Evolutionary conservation across 805 yeast species (phyloP).

Genomic region (Candida arabinofermentans): DNA sequence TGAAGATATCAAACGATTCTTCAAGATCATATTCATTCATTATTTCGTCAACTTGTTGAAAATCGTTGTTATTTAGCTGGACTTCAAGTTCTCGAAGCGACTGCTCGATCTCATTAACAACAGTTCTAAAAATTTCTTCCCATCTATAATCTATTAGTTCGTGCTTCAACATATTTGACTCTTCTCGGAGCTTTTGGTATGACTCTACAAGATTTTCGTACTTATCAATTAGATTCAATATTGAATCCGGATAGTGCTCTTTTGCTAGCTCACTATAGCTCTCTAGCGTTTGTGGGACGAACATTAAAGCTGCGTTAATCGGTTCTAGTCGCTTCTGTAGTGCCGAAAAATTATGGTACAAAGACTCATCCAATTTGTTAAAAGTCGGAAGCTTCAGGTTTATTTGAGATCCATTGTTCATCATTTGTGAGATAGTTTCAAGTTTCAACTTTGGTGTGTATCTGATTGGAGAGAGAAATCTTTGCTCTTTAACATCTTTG

Average conservation of each 20-base stretch:
- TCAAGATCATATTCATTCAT: constrained; percentile 3
- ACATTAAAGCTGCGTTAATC: constrained; percentile 46
- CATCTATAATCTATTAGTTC: constrained; percentile 53
- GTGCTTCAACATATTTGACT: constrained; percentile 37
- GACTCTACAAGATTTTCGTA: constrained; percentile 38
- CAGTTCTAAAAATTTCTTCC: constrained; percentile 46
- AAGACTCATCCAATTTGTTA: constrained; percentile 33
- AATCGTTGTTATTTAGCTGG: constrained; percentile 3
- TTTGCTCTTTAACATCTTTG: constrained; percentile 34
- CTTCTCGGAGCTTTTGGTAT: constrained; percentile 38
- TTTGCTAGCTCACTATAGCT: constrained; percentile 35
- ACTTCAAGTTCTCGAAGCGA: constrained; percentile 24
- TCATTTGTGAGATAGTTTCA: constrained; percentile 7
- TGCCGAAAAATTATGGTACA: constrained; percentile 39
- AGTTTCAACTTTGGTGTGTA: constrained; percentile 20
- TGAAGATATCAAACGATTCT: constrained; percentile 16
- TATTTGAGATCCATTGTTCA: constrained; percentile 7
- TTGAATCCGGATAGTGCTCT: constrained; percentile 28
- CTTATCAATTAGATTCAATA: constrained; percentile 31
- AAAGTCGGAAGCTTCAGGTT: constrained; percentile 36
- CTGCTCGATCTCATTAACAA: constrained; percentile 39
- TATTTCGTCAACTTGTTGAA: not conserved
- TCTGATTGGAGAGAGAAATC: constrained; percentile 38
- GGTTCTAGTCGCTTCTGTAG: constrained; percentile 45
- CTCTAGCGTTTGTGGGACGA: constrained; percentile 48